phyloP scores from a whole-genome alignment of 345 rosid genomes.

The Melastoma malabathricum region DNA sequence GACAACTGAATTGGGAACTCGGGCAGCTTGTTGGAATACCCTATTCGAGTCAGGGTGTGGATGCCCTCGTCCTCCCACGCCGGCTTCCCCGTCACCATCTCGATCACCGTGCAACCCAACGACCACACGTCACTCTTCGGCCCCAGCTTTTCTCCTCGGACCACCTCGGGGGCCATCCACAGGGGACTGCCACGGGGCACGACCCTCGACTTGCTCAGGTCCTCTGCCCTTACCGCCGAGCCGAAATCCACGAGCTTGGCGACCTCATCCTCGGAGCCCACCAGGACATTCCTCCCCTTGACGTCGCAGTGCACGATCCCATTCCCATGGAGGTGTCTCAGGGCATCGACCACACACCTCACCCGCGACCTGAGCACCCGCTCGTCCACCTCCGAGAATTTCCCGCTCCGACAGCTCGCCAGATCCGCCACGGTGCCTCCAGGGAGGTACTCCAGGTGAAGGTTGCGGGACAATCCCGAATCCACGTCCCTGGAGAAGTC shows the following conservation, averaged over 20 bases:
- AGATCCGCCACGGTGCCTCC: conserved; percentile 47
- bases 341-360: conserved; percentile 46
- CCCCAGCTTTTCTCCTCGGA: conserved; percentile 52
- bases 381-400: conserved; percentile 20
- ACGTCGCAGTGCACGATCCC: conserved; percentile 77
- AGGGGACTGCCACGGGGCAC: conserved; percentile 73
- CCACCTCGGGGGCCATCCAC: conserved; percentile 93
- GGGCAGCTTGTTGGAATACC: conserved; percentile 38
- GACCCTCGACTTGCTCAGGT: background rate
- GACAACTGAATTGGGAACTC: conserved; percentile 32
- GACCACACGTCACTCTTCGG: conserved; percentile 85
- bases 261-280: conserved; percentile 16
- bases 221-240: conserved; percentile 22
- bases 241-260: conserved; percentile 78
- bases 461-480: conserved; percentile 33
- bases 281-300: conserved; percentile 49
- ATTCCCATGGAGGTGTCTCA: conserved; percentile 34
- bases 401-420: conserved; percentile 7
- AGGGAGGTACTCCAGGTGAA: conserved; percentile 49
- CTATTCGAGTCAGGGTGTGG: conserved; percentile 42
- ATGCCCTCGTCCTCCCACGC: conserved; percentile 60
- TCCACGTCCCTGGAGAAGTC: conserved; percentile 23
- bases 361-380: conserved; percentile 23
- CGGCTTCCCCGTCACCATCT: conserved; percentile 61
- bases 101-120: conserved; percentile 57